Evolutionary conservation across 495 filamentous ascomycete genomes (phyloP), one percentile per base, ranked within the genome.

Genomic region (Aspergillus steynii): DNA sequence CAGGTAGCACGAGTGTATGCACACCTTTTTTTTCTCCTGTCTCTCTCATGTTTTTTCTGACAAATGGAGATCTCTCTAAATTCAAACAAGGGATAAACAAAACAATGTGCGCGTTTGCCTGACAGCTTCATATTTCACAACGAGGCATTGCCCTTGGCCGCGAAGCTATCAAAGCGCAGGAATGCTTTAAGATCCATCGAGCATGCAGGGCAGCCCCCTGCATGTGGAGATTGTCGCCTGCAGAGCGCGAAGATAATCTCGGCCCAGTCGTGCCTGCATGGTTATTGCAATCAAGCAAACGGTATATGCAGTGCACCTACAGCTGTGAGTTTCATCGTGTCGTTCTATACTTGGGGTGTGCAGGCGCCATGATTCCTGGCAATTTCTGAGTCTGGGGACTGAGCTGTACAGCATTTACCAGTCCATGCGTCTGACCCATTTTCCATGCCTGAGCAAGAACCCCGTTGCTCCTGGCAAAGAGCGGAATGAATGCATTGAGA

Each of bases 211-310:
- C 27, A 6, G 37, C 25, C 34, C 37, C 37, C 37, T 55, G 37
- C 53, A 46, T 34, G 53, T 55, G 34, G 34, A 55, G 34, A 46
- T 55, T 27, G 26, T 45, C 3, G 34, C 53, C 25, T 7, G 27
- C 53, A 42, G 53, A 1, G 15, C 3, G 25, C 27, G 5, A 25
- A 55, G 4, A 14, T 42, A 31, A 55, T 27, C 42, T 20, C 26
- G 29, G 32, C 31, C 53, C 31, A 37, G 53, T 45, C 25, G 53
- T 25, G 29, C 29, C 53, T 55, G 53, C 53, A 55, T 27, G 53
- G 37, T 42, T 42, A 42, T 42, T 14, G 7, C 10, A 15, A 42
- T 42, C 37, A 42, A 42, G 37, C 37, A 42, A 42, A 42, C 3
- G 37, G 37, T 42, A 42, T 42, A 42, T 42, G 37, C 37, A 42